Base-by-base conservation (phyloP, 2,329 filamentous ascomycete genomes). In the Trichoderma arundinaceum region DNA sequence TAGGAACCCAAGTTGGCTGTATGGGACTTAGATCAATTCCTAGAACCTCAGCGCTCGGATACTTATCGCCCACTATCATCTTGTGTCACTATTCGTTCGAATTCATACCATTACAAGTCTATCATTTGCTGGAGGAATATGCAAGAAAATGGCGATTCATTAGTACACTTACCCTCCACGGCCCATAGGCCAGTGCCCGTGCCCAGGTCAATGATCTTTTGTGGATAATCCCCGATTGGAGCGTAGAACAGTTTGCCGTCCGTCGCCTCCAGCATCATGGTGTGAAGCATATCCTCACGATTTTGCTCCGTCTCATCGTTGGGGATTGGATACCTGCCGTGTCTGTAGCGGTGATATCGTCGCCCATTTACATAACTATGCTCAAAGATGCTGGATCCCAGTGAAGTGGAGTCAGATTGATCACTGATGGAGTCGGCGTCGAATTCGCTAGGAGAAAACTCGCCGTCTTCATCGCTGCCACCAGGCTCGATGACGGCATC, bases 101-200 rank as follows among this genome's bases (percentile, higher is more conserved):
- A 12, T 13, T 6, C 35, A 22, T 33, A 8, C 1, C n/a, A 2
- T 4, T 13, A 15, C 17, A 62, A 7, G 3, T 17, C 15, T n/a
- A n/a, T 1, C 8, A 48, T 17, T 2, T 15, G 15, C 19, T 4
- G 15, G 4, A 19, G 43, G 3, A 8, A 7, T 1, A 22, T 19
- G 9, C 5, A 22, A 19, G 7, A 44, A 33, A 17, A 15, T 7
- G 17, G 9, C 22, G 12, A 51, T 33, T 3, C 17, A 32, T n/a
- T 33, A 2, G 22, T 10, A 49, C 22, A 67, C 65, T 33, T 62
- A 62, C 73, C 72, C 54, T 78, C 76, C 41, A 85, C 80, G 1
- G 83, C 81, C 81, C 82, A 84, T 6, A 67, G 68, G 70, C 81
- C 81, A 4, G 79, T 83, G 2, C 83, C 82, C 1, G 83, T 84